phyloP scores from a whole-genome alignment of 2,329 filamentous ascomycete species.

The Xylaria sp. region DNA sequence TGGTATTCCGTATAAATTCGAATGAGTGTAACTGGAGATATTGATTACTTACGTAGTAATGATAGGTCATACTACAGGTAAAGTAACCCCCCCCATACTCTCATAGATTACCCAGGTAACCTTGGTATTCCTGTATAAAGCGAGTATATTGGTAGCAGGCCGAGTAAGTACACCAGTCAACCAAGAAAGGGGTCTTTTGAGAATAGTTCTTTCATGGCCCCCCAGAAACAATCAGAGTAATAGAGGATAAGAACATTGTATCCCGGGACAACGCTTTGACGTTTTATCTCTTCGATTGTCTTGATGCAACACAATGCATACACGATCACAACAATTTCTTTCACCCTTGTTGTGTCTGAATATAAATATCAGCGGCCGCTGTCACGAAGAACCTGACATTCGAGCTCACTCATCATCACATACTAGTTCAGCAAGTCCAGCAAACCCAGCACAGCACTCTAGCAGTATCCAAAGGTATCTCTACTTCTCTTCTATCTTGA shows the following conservation, averaged over 20 bases:
- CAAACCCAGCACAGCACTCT: neutral
- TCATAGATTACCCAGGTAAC: too few relatives aligned
- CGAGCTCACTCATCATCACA: neutral
- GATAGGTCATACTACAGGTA: too few relatives aligned
- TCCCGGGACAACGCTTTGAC: neutral
- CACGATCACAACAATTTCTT: neutral
- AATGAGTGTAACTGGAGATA: too few relatives aligned
- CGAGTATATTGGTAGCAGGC: too few relatives aligned
- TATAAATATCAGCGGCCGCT: conserved; percentile 1
- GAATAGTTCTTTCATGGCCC: neutral
- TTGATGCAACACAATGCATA: neutral
- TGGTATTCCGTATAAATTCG: too few relatives aligned
- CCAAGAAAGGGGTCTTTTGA: neutral
- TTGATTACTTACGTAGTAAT: too few relatives aligned
- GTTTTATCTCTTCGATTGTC: neutral
- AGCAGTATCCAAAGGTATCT: neutral
- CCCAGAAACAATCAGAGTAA: neutral
- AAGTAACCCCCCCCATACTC: too few relatives aligned
- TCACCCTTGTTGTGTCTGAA: neutral
- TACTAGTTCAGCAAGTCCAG: neutral
- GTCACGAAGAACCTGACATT: too few relatives aligned
- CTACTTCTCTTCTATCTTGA: neutral
- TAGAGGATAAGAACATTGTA: conserved; percentile 1
- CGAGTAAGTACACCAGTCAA: neutral
- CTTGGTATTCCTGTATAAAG: too few relatives aligned